These are phyloP conservation scores for Hemisphaericaspora nanyangensis DNA, from an alignment of 805 yeast genomes.

Conservation along the genomic window DNA sequence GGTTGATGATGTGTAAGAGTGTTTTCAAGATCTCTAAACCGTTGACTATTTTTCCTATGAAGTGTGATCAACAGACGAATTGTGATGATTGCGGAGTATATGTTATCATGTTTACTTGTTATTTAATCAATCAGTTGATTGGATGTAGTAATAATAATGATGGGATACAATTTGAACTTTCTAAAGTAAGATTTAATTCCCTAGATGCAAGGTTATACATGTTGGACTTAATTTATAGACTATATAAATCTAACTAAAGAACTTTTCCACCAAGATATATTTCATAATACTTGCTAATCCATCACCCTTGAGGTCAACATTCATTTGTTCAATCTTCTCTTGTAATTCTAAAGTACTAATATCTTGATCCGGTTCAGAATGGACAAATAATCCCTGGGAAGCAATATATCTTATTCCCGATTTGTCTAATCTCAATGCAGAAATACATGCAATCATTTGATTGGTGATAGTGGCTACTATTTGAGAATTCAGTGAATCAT, in stretches of 20 bases:
- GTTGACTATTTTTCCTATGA: slow-evolving; percentile 25
- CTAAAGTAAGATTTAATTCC: slow-evolving; percentile 43
- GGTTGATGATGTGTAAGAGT: slow-evolving; percentile 18
- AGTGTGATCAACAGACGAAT: slow-evolving; percentile 58
- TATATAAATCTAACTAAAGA: slow-evolving; percentile 11
- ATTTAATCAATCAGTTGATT: slow-evolving; percentile 25
- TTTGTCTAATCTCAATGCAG: slow-evolving; percentile 25
- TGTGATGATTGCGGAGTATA: slow-evolving; percentile 65
- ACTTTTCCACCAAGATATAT: slow-evolving; percentile 23
- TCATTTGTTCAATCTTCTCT: slow-evolving; percentile 12
- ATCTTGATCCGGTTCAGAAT: slow-evolving; percentile 6
- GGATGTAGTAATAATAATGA: slow-evolving; percentile 6
- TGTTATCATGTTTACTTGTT: slow-evolving; percentile 37
- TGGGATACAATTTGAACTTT: slow-evolving; percentile 36
- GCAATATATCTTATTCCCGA: slow-evolving; percentile 23
- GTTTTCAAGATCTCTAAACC: slow-evolving; percentile 20
- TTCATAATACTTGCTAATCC: slow-evolving; percentile 25
- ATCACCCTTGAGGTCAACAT: slow-evolving; percentile 16
- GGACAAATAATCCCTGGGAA: slow-evolving; percentile 21
- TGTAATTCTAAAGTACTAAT: slow-evolving; percentile 1
- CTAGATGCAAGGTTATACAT: slow-evolving; percentile 44
- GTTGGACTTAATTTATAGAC: slow-evolving; percentile 19
- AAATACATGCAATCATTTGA: slow-evolving; percentile 19
- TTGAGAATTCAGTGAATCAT: slow-evolving; percentile 4
- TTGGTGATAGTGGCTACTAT: slow-evolving; percentile 12